Conservation (phyloP, 2,329 filamentous ascomycete species). For the Claviceps humidiphila region DNA sequence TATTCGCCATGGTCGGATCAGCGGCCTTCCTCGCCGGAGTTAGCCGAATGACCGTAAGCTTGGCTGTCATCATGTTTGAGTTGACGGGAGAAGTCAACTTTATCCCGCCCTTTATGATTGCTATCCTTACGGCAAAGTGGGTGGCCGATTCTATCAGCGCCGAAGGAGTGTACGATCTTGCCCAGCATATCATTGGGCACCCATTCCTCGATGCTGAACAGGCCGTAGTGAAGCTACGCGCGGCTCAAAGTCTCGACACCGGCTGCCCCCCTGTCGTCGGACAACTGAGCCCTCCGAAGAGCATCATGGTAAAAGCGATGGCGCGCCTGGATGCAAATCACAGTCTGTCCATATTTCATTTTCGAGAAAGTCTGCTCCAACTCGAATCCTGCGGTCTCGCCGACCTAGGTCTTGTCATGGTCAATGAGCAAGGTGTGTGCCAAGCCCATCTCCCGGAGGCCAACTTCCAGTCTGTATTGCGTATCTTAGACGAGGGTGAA, state of each 20-base stretch:
- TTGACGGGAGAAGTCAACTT: constrained; percentile 46
- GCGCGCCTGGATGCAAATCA: constrained; percentile 30
- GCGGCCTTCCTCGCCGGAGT: constrained; percentile 46
- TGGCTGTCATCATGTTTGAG: constrained; percentile 49
- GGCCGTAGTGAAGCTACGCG: constrained; percentile 19
- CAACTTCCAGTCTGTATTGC: constrained; percentile 37
- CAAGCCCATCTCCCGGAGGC: constrained; percentile 42
- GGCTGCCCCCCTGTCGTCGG: constrained; percentile 22
- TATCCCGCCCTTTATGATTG: constrained; percentile 44
- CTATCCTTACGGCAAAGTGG: constrained; percentile 47
- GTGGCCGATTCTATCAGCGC: constrained; percentile 38
- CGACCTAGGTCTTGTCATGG: constrained; percentile 44
- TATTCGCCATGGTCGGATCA: constrained; percentile 48
- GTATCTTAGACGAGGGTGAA: constrained; percentile 15
- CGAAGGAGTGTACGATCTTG: constrained; percentile 45
- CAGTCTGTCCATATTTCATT: constrained; percentile 21
- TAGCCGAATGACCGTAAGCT: constrained; percentile 42
- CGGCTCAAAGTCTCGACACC: constrained; percentile 21
- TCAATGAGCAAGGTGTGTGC: constrained; percentile 31
- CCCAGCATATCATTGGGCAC: constrained; percentile 44
- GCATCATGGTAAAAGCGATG: constrained; percentile 44
- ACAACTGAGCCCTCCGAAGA: constrained; percentile 35
- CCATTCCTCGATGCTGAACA: constrained; percentile 43
- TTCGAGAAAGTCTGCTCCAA: constrained; percentile 31
- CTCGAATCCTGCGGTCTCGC: constrained; percentile 37